Percentiles rank a stretch among this genome's conserved stretches.
These are phyloP conservation scores for Mollisia scopiformis DNA, from an alignment of 2,329 filamentous ascomycete species.

Conservation along the genomic window DNA sequence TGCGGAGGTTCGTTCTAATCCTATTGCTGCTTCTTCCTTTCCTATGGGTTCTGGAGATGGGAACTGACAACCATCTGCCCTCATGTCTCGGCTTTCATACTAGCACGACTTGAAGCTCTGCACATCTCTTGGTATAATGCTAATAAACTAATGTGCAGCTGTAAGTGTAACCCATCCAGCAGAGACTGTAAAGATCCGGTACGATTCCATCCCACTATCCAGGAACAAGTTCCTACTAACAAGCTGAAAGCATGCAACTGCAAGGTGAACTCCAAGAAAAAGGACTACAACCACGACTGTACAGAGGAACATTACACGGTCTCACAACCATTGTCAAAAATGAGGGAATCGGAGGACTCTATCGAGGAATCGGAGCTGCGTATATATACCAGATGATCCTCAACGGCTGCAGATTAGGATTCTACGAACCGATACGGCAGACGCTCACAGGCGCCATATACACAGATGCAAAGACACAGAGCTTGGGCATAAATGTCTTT, in stretches of 20 bases:
- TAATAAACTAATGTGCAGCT: conserved; percentile 48
- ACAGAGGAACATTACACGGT: conserved; percentile 89
- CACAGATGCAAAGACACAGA: conserved; percentile 75
- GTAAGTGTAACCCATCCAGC: conserved; percentile 98
- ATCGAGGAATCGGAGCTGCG: conserved; percentile 87
- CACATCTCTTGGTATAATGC: no score
- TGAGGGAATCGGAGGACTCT: conserved; percentile 83
- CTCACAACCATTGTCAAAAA: conserved; percentile 88
- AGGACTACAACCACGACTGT: conserved; percentile 82
- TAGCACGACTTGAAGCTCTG: no score
- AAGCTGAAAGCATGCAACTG: conserved; percentile 75
- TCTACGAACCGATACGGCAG: conserved; percentile 93
- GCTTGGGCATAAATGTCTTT: conserved; percentile 89
- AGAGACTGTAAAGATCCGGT: conserved; percentile 98
- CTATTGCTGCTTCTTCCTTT: background rate
- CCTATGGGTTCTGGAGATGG: background rate
- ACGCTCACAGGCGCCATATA: conserved; percentile 71
- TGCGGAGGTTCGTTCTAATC: conserved; percentile 59
- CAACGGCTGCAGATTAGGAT: conserved; percentile 94
- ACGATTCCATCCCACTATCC: conserved; percentile 35
- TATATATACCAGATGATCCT: conserved; percentile 96
- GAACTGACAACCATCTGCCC: background rate
- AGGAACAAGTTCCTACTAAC: conserved; percentile 12
- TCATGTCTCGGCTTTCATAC: no score
- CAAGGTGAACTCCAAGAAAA: conserved; percentile 94